Percentiles rank a stretch among this genome's conserved stretches.
Conservation (phyloP, 768 basidiomycete genomes). For the Clavulina sp. region DNA sequence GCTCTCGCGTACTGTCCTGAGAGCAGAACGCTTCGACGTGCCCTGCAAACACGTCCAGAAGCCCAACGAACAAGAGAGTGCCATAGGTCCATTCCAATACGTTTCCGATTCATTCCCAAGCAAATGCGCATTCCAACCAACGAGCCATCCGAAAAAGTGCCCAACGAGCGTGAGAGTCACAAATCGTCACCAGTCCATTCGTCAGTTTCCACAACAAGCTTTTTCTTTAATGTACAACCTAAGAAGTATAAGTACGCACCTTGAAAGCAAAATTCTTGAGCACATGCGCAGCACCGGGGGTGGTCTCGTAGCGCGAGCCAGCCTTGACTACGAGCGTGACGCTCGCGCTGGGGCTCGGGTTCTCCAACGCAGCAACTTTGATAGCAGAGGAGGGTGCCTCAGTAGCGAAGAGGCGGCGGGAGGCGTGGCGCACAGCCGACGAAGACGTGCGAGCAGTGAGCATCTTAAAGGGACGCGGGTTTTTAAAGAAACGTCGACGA, state of each 20-base stretch:
- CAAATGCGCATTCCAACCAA: no score
- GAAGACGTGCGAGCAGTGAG: no score
- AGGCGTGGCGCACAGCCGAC: not conserved
- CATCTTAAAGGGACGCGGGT: no score
- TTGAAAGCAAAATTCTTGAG: conserved; percentile 99
- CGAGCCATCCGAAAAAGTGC: no score
- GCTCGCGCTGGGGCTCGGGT: conserved; percentile 64
- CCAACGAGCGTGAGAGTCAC: no score
- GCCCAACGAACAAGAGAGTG: no score
- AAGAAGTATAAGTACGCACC: conserved; percentile 31
- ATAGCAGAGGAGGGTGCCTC: conserved; percentile 63
- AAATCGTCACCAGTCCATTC: not conserved
- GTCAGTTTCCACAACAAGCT: not conserved
- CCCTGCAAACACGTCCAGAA: conserved; percentile 35
- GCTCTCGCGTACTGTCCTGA: conserved; percentile 80
- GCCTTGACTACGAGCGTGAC: conserved; percentile 88
- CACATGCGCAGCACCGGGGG: conserved; percentile 80
- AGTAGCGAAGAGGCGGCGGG: conserved; percentile 48
- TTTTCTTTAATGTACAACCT: not conserved
- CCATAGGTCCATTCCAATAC: no score
- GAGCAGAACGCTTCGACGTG: conserved; percentile 67
- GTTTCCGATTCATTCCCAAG: no score
- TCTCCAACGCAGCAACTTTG: conserved; percentile 74
- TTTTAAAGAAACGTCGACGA: no score
- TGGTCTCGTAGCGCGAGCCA: conserved; percentile 74